These are phyloP conservation scores for Suillus decipiens DNA, from an alignment of 768 basidiomycete species.

Conservation along the genomic window DNA sequence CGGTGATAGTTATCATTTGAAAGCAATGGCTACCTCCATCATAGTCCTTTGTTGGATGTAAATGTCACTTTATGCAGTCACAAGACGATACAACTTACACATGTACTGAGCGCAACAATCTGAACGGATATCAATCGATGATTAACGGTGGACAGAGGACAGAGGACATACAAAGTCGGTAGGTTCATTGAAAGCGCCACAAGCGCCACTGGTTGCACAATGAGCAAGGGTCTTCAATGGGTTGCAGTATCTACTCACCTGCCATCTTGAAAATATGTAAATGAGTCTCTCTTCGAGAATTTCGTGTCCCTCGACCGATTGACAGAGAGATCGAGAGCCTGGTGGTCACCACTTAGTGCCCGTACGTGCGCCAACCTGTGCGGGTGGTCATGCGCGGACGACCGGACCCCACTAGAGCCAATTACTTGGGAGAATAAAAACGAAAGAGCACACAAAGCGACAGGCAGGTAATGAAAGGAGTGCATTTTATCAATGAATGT, in stretches of 20 bases:
- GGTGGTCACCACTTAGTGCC: constrained; percentile 1
- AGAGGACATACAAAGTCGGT: constrained; percentile 26
- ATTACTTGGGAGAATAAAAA: constrained; percentile 15
- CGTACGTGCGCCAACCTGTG: constrained; percentile 13
- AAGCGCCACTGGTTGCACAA: constrained; percentile 41
- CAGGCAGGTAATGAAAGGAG: constrained; percentile 26
- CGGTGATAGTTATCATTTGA: constrained; percentile 44
- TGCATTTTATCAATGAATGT: constrained; percentile 28
- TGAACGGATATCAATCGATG: constrained; percentile 18
- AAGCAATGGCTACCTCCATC: constrained; percentile 43
- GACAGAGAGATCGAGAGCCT: not conserved
- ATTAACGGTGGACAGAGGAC: not conserved
- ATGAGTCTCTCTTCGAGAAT: constrained; percentile 12
- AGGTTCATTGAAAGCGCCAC: constrained; percentile 28
- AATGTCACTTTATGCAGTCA: not conserved
- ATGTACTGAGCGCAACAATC: constrained; percentile 47
- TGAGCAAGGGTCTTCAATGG: not conserved
- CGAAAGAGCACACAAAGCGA: constrained; percentile 24
- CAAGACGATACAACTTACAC: constrained; percentile 28
- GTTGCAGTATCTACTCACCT: constrained; percentile 17
- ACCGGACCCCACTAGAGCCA: constrained; percentile 3
- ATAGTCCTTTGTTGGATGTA: constrained; percentile 36
- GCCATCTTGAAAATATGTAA: constrained; percentile 32
- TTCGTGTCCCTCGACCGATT: constrained; percentile 20
- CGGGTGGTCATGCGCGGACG: constrained; percentile 16